phyloP scores from a whole-genome alignment of 2,329 filamentous ascomycete species.

The Mollisia scopiformis region DNA sequence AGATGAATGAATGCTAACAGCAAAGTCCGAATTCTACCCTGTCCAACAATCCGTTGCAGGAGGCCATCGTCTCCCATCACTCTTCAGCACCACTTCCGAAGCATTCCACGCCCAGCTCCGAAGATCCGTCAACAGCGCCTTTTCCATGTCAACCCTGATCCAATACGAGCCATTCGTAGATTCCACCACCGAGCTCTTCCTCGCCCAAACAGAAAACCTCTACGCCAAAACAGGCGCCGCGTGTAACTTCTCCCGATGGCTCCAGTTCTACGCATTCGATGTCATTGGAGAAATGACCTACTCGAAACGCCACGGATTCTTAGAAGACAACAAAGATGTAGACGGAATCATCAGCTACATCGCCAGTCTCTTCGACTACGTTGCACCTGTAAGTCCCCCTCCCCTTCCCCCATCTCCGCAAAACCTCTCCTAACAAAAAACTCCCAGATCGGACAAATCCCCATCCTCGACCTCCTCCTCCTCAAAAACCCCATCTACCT shows the following conservation, averaged over 20 bases:
- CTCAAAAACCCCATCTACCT: conserved; percentile 77
- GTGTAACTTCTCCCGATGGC: conserved; percentile 72
- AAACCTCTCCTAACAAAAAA: neutral
- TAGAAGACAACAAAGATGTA: conserved; percentile 75
- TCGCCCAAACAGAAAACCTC: conserved; percentile 61
- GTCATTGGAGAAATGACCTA: conserved; percentile 80
- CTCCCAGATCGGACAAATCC: conserved; percentile 71
- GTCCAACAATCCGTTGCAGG: conserved; percentile 75
- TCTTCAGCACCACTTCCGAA: conserved; percentile 79
- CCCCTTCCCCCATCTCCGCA: neutral
- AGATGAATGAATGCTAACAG: neutral
- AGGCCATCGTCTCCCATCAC: conserved; percentile 68
- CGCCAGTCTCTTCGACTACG: conserved; percentile 67
- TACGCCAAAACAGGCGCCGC: conserved; percentile 44
- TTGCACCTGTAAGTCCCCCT: conserved; percentile 61
- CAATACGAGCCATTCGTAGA: conserved; percentile 83
- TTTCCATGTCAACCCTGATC: conserved; percentile 76
- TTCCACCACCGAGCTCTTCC: conserved; percentile 72
- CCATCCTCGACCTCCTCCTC: conserved; percentile 68
- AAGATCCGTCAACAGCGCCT: conserved; percentile 75
- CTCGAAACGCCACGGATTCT: conserved; percentile 73
- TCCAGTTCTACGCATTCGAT: conserved; percentile 83
- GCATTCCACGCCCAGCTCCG: conserved; percentile 75
- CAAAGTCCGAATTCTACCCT: conserved; percentile 76
- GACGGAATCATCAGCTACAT: conserved; percentile 73